A percentile compares a stretch with the other conserved stretches of the same genome.
phyloP scores from a whole-genome alignment of 148 eudicot species.

The Mesembryanthemum crystallinum region DNA sequence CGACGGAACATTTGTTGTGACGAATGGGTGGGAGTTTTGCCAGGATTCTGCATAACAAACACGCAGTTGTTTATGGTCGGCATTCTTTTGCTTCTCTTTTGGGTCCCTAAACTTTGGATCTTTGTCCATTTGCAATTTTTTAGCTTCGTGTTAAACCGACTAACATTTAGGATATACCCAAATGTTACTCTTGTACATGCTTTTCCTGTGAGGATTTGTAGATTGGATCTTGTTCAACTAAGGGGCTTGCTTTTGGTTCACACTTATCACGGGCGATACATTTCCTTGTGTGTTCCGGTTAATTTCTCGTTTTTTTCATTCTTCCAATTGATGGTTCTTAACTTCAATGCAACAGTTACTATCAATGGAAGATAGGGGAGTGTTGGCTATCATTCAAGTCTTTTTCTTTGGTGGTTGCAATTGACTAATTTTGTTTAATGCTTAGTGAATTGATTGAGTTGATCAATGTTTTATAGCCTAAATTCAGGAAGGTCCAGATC shows the following conservation, averaged over 20 bases:
- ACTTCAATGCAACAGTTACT: not conserved
- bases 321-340: not conserved
- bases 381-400: conserved; percentile 4
- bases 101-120: not conserved
- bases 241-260: not conserved
- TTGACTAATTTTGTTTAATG: not conserved
- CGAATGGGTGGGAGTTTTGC: not conserved
- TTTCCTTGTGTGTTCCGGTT: not conserved
- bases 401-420: conserved; percentile 13
- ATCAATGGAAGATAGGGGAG: conserved; percentile 12
- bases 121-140: not conserved
- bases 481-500: conserved; percentile 9
- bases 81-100: not conserved
- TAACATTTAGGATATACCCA: not conserved
- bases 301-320: no score
- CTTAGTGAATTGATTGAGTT: conserved; percentile 10
- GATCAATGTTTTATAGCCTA: not conserved
- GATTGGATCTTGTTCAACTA: conserved; percentile 5
- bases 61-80: not conserved
- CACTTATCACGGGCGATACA: not conserved
- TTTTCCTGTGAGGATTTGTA: conserved; percentile 11
- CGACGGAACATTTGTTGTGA: not conserved
- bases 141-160: not conserved
- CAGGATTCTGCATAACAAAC: not conserved
- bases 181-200: conserved; percentile 7